Evolutionary conservation across 805 yeast genomes (phyloP).

Genomic region (Danielia oregonensis): DNA sequence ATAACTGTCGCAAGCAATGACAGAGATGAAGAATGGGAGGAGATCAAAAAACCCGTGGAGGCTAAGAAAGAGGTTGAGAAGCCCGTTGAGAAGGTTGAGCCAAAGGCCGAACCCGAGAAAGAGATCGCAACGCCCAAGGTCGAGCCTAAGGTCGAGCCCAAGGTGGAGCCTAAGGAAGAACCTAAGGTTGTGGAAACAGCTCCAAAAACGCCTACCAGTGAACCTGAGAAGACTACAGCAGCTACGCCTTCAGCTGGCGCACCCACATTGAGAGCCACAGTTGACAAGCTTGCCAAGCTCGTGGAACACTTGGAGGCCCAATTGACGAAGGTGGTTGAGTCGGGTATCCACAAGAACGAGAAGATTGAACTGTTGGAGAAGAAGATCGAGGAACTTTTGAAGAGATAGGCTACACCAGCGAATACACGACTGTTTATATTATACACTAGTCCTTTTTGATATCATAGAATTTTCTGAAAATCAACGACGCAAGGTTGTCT

Average conservation of each 20-base stretch:
- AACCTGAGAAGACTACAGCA: constrained; percentile 6
- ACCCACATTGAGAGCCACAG: constrained; percentile 66
- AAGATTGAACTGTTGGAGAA: constrained; percentile 55
- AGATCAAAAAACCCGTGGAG: constrained; percentile 25
- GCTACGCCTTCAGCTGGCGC: constrained; percentile 8
- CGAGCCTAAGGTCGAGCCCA: constrained; percentile 16
- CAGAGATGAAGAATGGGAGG: constrained; percentile 41
- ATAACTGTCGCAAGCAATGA: constrained; percentile 18
- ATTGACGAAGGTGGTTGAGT: constrained; percentile 46
- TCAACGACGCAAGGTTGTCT: constrained; percentile 59
- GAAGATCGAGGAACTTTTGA: constrained; percentile 51
- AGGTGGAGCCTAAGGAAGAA: constrained; percentile 13
- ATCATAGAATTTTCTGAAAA: constrained; percentile 74
- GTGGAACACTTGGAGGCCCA: constrained; percentile 57
- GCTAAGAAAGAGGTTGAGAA: constrained; percentile 8
- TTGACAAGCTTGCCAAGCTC: constrained; percentile 59
- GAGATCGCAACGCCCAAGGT: constrained; percentile 18
- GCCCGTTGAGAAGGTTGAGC: constrained; percentile 13
- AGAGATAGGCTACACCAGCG: neutral
- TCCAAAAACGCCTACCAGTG: constrained; percentile 7
- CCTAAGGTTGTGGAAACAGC: constrained; percentile 8
- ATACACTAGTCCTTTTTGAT: constrained; percentile 26
- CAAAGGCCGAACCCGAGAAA: constrained; percentile 6
- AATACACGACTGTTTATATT: constrained; percentile 1
- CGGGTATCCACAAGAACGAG: constrained; percentile 63